A percentile compares a stretch with the other conserved stretches of the same genome.
phyloP scores from a whole-genome alignment of 345 rosid genomes.

The Anastatica hierochuntica region DNA sequence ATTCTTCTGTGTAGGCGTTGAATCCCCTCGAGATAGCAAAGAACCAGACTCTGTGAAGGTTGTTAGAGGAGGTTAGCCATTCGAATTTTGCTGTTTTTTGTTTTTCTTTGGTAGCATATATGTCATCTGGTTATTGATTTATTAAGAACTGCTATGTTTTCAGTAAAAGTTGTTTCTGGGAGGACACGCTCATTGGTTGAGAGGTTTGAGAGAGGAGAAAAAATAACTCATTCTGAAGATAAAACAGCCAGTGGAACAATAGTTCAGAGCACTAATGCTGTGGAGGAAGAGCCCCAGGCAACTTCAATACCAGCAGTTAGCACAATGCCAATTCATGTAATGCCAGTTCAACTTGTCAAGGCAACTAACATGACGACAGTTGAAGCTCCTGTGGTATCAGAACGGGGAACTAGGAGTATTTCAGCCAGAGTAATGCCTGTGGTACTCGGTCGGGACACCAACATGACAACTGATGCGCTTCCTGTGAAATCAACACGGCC shows the following conservation, averaged over 20 bases:
- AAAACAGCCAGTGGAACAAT: conserved; percentile 22
- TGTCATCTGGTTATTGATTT: conserved; percentile 19
- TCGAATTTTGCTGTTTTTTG: conserved; percentile 3
- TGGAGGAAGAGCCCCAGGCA: conserved; percentile 17
- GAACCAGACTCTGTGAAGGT: conserved; percentile 45
- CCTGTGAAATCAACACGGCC: conserved; percentile 10
- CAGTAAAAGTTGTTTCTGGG: conserved; percentile 88
- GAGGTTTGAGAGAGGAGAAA: conserved; percentile 76
- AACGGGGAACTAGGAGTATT: conserved; percentile 17
- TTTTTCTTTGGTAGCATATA: conserved; percentile 9
- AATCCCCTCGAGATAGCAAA: conserved; percentile 29
- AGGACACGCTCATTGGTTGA: conserved; percentile 87
- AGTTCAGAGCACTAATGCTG: conserved; percentile 12
- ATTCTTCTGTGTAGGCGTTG: conserved; percentile 41
- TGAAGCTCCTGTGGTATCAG: conserved; percentile 20
- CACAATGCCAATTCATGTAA: conserved; percentile 3
- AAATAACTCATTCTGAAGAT: conserved; percentile 31
- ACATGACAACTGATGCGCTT: conserved; percentile 15
- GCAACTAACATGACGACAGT: conserved; percentile 12
- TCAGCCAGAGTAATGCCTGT: conserved; percentile 26
- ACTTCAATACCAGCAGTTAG: conserved; percentile 11
- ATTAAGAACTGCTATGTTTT: conserved; percentile 26
- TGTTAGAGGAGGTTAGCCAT: conserved; percentile 84
- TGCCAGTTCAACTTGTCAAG: conserved; percentile 16
- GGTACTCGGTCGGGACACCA: conserved; percentile 19